Percentiles rank a stretch among this genome's conserved stretches.
Conservation (phyloP, 2,329 filamentous ascomycete species). For the Lachnellula hyalina region DNA sequence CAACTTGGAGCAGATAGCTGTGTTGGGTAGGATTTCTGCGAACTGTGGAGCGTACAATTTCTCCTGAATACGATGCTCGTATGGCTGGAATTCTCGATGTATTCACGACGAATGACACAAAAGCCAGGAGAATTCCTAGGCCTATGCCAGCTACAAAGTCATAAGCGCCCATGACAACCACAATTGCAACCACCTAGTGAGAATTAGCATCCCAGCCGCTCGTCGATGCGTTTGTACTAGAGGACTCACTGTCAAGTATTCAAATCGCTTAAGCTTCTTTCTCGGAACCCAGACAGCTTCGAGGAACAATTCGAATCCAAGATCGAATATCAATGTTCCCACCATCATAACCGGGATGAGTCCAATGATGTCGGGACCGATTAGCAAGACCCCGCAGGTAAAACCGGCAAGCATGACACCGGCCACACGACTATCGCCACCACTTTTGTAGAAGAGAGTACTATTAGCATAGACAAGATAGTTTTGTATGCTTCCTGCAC, state of each 20-base stretch:
- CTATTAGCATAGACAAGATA: slow-evolving; percentile 98
- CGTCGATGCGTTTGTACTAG: not conserved
- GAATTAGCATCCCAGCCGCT: too few species aligned
- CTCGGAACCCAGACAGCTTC: slow-evolving; percentile 87
- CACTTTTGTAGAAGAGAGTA: slow-evolving; percentile 91
- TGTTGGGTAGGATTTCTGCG: slow-evolving; percentile 85
- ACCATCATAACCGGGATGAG: slow-evolving; percentile 98
- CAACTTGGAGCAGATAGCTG: slow-evolving; percentile 78
- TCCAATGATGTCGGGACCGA: slow-evolving; percentile 83
- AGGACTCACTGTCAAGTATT: slow-evolving; percentile 72
- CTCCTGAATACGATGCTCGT: slow-evolving; percentile 82
- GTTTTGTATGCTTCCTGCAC: slow-evolving; percentile 85
- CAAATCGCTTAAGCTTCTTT: slow-evolving; percentile 78
- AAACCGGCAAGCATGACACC: slow-evolving; percentile 77
- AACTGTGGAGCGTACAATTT: slow-evolving; percentile 86
- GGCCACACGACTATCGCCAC: slow-evolving; percentile 79
- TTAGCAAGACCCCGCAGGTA: slow-evolving; percentile 76
- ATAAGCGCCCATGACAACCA: slow-evolving; percentile 92
- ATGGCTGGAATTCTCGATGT: slow-evolving; percentile 87
- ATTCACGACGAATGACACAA: slow-evolving; percentile 85
- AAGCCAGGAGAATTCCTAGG: slow-evolving; percentile 85
- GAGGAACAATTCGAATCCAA: slow-evolving; percentile 85
- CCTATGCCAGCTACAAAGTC: slow-evolving; percentile 96
- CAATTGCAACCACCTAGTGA: slow-evolving; percentile 69
- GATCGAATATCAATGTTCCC: slow-evolving; percentile 86